Conservation (phyloP, 192 early-diverging fungal species). For the Linnemannia zychae region DNA sequence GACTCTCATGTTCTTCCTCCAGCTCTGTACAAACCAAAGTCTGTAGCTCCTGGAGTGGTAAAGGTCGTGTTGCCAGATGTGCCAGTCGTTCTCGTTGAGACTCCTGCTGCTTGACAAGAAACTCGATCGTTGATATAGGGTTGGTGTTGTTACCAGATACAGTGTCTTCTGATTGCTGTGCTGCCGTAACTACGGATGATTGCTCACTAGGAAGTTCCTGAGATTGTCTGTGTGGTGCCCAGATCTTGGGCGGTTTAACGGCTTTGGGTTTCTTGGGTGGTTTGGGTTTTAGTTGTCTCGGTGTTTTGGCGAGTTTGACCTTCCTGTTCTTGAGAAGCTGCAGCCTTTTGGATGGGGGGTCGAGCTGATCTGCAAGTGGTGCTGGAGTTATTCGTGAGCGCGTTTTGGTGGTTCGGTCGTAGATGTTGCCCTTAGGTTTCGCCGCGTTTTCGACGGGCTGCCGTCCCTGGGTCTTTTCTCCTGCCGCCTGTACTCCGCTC, state of each 20-base stretch:
- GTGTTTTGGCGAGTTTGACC: background rate
- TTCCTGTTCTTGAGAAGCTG: background rate
- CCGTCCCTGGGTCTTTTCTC: slow-evolving; percentile 5
- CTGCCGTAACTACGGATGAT: background rate
- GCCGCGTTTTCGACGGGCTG: background rate
- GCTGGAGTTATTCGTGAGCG: background rate
- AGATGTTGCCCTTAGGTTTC: slow-evolving; percentile 12
- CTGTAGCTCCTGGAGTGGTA: slow-evolving; percentile 29
- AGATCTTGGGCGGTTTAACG: slow-evolving; percentile 5
- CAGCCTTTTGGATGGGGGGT: background rate
- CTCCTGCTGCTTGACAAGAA: slow-evolving; percentile 18
- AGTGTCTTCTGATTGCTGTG: background rate
- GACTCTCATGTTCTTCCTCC: slow-evolving; percentile 19
- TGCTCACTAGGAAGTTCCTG: background rate
- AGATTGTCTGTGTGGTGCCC: background rate
- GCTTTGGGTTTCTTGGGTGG: background rate
- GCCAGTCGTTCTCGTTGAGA: background rate
- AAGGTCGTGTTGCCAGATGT: slow-evolving; percentile 9
- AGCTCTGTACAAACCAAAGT: slow-evolving; percentile 24
- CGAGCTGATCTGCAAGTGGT: background rate
- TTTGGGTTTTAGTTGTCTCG: slow-evolving; percentile 7
- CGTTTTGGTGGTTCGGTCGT: slow-evolving; percentile 10
- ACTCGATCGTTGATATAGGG: slow-evolving; percentile 17
- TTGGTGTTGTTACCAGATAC: background rate
- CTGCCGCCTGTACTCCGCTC: slow-evolving; percentile 7